Conservation (phyloP, 352 stramenopile species). For the Phytophthora parvispora region DNA sequence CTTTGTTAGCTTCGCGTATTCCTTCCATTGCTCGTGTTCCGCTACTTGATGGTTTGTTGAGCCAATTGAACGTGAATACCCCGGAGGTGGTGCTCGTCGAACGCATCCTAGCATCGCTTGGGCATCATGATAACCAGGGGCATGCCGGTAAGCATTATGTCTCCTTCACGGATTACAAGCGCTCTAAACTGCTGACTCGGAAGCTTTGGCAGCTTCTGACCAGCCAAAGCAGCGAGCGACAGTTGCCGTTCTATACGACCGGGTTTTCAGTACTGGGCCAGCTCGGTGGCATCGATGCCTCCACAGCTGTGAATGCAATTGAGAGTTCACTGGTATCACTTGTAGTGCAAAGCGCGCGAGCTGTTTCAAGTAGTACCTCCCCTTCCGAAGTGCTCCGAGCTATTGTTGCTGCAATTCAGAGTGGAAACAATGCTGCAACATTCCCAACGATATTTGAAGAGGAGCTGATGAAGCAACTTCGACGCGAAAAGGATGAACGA, state of each 20-base stretch:
- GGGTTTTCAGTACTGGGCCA: constrained; percentile 41
- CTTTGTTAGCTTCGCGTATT: constrained; percentile 27
- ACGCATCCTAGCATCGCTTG: constrained; percentile 41
- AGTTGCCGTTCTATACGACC: constrained; percentile 42
- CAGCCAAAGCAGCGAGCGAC: constrained; percentile 6
- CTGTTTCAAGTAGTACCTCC: neutral
- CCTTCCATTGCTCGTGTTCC: constrained; percentile 7
- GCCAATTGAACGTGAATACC: constrained; percentile 12
- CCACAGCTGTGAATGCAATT: constrained; percentile 23
- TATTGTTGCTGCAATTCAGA: constrained; percentile 32
- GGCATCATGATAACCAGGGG: neutral
- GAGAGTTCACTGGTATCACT: constrained; percentile 43
- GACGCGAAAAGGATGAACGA: constrained; percentile 18
- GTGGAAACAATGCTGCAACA: constrained; percentile 11
- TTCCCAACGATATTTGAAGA: constrained; percentile 35
- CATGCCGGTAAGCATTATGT: constrained; percentile 9
- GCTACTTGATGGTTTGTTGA: constrained; percentile 35
- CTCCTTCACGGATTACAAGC: constrained; percentile 46
- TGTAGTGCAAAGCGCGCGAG: constrained; percentile 30
- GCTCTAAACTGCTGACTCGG: constrained; percentile 42
- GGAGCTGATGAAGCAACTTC: constrained; percentile 29
- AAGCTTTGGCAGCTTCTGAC: constrained; percentile 54
- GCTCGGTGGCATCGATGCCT: constrained; percentile 40
- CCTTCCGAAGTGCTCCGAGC: constrained; percentile 28
- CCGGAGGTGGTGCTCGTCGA: constrained; percentile 46